Percentiles rank a stretch among this genome's conserved stretches.
These are phyloP conservation scores for Lotmaria passim DNA, from an alignment of 208 protist genomes.

Conservation along the genomic window DNA sequence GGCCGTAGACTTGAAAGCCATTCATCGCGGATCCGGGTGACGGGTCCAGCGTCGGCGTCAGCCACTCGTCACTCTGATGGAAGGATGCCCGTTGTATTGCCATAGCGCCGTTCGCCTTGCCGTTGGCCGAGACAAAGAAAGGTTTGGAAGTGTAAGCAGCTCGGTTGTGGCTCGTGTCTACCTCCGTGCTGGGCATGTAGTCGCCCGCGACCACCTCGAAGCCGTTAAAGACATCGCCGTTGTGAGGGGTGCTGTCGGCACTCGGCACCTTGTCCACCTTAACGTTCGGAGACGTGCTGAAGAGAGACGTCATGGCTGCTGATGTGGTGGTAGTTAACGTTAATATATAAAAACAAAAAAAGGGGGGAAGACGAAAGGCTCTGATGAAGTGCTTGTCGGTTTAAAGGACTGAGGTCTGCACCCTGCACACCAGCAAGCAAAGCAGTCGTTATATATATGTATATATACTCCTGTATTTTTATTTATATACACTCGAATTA, in stretches of 20 bases:
- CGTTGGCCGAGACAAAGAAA: background rate
- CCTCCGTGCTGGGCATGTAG: constrained; percentile 18
- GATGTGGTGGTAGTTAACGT: background rate
- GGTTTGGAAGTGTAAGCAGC: constrained; percentile 20
- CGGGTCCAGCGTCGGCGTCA: background rate
- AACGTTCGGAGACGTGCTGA: constrained; percentile 14
- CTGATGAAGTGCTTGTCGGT: no score
- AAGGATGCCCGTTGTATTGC: constrained; percentile 2
- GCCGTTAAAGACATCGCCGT: constrained; percentile 1
- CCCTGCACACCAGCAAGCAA: no score
- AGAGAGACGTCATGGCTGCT: constrained; percentile 8
- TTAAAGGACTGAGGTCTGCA: no score
- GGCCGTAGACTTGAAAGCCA: background rate
- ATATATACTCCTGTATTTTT: no score
- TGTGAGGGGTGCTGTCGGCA: background rate
- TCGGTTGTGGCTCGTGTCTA: background rate
- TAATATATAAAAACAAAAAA: background rate
- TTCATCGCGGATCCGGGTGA: background rate
- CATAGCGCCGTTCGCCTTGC: background rate
- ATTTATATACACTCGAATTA: no score
- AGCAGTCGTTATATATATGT: no score
- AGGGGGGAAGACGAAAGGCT: no score
- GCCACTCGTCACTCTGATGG: constrained; percentile 18
- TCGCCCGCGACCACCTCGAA: constrained; percentile 31
- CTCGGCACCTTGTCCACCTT: background rate